Base-by-base conservation (phyloP, 2,329 filamentous ascomycete genomes). In the Aureobasidium sp. region DNA sequence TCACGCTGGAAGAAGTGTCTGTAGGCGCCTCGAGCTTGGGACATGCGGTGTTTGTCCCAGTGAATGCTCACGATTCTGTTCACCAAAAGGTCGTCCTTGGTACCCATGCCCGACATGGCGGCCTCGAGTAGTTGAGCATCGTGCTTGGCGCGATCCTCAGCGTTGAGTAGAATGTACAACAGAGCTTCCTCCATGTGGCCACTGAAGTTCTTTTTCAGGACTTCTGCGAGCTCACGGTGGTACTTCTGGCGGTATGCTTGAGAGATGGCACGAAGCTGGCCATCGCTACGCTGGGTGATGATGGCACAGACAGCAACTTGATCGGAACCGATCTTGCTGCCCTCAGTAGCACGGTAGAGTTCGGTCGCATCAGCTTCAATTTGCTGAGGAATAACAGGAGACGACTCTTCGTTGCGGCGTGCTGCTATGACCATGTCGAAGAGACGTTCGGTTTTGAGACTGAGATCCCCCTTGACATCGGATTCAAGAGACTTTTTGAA, bases 181-280 rank as follows among this genome's bases (percentile, higher is more conserved):
- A 97, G 81, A 0, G 90, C 90, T 17, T 89, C 83, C 71, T 92
- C 80, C 91, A 97, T 96, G 71, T 97, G 93, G 0, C 93, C 93
- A 0, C 86, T 89, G 74, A 96, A 96, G 68, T 94, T 85, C 76
- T 83, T 88, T 64, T 84, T 84, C 67, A 97, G 84, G 53, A 90
- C 85, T 35, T 84, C 81, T 64, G 90, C 85, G 1, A 97, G 79
- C 13, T 83, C 77, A 40, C 81, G 81, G 21, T 85, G 82, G 71
- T 91, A 95, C 63, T 85, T 86, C 57, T 84, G 78, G 67, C 85
- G 79, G 75, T 95, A 97, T 0, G 84, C 80, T 57, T 88, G 82
- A 13, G 82, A 81, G 62, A 97, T 90, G 38, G 91, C 91, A 35
- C 89, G 84, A 60, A 99, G 81, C 73, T 97, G 91, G 57, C 84